Base-by-base conservation (phyloP, 192 early-diverging fungal genomes). In the Backusella luteola region DNA sequence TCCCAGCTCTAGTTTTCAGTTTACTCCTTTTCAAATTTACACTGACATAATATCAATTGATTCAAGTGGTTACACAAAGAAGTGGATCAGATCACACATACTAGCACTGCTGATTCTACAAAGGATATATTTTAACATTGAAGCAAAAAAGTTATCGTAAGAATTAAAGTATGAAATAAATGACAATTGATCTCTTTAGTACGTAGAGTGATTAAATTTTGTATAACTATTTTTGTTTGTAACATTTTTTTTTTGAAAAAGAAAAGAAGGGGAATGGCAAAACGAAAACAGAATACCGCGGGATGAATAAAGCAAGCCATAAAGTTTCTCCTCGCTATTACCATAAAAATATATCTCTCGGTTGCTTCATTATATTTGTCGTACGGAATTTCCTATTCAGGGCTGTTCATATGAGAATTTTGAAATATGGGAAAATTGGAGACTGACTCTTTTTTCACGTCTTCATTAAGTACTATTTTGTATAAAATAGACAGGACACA, bases 371-470 rank as follows among this genome's bases (percentile, higher is more conserved):
- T 29, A 26, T 63, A 63, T 29, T 63, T 29, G 56, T 63, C 23
- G 56, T 11, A 63, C 56, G 23, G 56, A 29, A 63, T 29, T 63
- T 26, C 56, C 56, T 63, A 63, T 63, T 63, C 56, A 26, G 56
- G 56, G 56, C 12, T 63, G 56, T 63, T 63, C 56, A 63, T 63
- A 63, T 63, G 56, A 63, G 56, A 63, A 63, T 26, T 49, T 63
- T 63, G 23, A 63, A 63, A 29, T 26, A 63, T 63, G 56, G 56
- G 56, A 63, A 63, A 63, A 63, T 63, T 63, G 4, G 21, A 63
- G 52, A 63, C 56, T 63, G 56, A 63, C 23, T 63, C 56, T 63
- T 63, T 63, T 63, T 63, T 63, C 56, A 63, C 56, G 56, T 63
- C 56, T 63, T 63, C 56, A 29, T 63, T 29, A 23, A 63, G 9